phyloP scores from a whole-genome alignment of 2,329 filamentous ascomycete genomes.

The Ophiostoma ulmi region DNA sequence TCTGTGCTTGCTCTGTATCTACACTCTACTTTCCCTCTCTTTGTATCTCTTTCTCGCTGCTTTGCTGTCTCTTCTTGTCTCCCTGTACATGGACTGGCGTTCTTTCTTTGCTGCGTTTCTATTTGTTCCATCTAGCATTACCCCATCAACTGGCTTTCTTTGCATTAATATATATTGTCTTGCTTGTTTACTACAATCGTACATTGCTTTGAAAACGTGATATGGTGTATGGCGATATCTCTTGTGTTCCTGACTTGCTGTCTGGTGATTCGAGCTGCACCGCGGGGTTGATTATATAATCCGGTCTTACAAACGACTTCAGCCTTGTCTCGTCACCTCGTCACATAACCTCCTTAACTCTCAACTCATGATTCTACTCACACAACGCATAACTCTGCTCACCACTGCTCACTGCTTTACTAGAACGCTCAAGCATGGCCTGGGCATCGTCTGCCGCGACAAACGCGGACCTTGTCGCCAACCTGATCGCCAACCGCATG shows the following conservation, averaged over 20 bases:
- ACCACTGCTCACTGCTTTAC: neutral
- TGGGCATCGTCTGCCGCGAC: constrained; percentile 76
- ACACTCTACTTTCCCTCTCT: neutral
- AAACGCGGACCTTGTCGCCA: constrained; percentile 72
- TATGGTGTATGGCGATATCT: too few relatives aligned
- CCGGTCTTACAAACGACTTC: too few relatives aligned
- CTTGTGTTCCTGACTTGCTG: neutral
- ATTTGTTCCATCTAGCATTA: neutral
- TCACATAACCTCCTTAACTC: too few relatives aligned
- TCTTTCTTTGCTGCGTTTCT: neutral
- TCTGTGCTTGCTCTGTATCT: too few relatives aligned
- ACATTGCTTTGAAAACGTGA: too few relatives aligned
- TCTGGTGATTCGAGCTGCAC: neutral
- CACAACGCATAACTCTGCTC: neutral
- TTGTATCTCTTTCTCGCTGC: neutral
- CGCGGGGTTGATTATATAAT: too few relatives aligned
- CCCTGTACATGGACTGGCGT: neutral
- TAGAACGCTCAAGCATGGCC: constrained; percentile 58
- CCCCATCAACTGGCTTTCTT: neutral
- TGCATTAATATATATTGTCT: neutral
- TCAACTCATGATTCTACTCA: neutral
- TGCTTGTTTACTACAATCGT: too few relatives aligned
- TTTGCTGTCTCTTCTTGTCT: neutral
- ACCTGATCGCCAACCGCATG: constrained; percentile 65
- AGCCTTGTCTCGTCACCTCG: too few relatives aligned